Base-by-base conservation (phyloP, 208 protist species). In the Trypanosoma avium region DNA sequence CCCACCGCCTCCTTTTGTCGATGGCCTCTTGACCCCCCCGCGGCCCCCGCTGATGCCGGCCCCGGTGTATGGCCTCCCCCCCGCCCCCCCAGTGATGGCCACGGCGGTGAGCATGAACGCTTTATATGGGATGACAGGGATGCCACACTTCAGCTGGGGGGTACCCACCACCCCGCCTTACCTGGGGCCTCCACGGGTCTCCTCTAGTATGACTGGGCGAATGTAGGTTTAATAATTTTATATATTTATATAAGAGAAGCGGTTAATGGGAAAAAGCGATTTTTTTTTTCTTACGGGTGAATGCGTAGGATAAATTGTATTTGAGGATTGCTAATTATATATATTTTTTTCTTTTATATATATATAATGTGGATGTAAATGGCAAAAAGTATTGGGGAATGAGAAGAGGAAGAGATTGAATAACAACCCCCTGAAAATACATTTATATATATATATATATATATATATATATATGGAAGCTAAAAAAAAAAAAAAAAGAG, bases 361-460 rank as follows among this genome's bases (percentile, higher is more conserved):
- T n/a, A n/a, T n/a, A n/a, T n/a, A n/a, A n/a, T n/a, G n/a, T n/a
- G n/a, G n/a, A n/a, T n/a, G n/a, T n/a, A n/a, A n/a, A n/a, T n/a
- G n/a, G n/a, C n/a, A n/a, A n/a, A n/a, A n/a, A n/a, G n/a, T n/a
- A n/a, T n/a, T n/a, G n/a, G n/a, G 33, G 52, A 45, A 24, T 45
- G 6, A 33, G 21, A 26, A 26, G 15, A 12, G 52, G 7, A 36
- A 9, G 21, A 26, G 26, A 40, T 33, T 26, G 29, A 57, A 45
- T 26, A 26, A 26, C 17, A 21, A 27, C 29, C 32, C 17, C 32
- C 48, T 29, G 9, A 40, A 42, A 33, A 12, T 26, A 3, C 57
- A 19, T 53, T 45, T 72, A 66, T 10, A 43, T 48, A 32, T 63
- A 27, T 75, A 19, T 70, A 46, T 12, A 26, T 61, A 53, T 40